Evolutionary conservation across 345 rosid genomes (phyloP), one percentile per base, ranked within the genome.

Genomic region (Theobroma cacao): DNA sequence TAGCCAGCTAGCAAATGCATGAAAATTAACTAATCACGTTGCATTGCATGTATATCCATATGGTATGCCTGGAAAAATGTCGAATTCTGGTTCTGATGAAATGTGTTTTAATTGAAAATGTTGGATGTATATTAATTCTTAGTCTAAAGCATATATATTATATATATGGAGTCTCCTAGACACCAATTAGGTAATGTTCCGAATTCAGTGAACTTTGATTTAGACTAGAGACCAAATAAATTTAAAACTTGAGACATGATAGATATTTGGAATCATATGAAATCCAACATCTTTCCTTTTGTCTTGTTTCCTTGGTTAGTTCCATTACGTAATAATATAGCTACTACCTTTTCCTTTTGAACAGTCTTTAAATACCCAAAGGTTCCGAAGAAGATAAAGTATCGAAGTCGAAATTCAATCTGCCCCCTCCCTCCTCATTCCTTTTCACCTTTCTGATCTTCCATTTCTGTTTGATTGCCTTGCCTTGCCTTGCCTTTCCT

Each of bases 281-380:
- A 75, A 78, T 61, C 33, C 14, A 80, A 78, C 80, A 11, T 17
- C 65, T 82, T 61, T 17, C 78, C 53, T 75, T 38, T 75, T 72
- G 80, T 72, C 47, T 22, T 68, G 50, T 40, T 66, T 22, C 45
- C 47, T 11, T 12, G 48, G 17, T 60, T 60, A 24, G 11, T 1
- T 60, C 60, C 24, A 24, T 56, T 24, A 58, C 10, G 15, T 2
- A n/a, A 55, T 24, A 10, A 4, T 47, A 22, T 12, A 1, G 7
- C 70, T 36, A 63, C 12, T 62, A 14, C 20, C 34, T 41, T 7
- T 47, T 18, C 17, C 55, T 18, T 43, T 69, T 52, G 33, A 15
- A 47, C 28, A 48, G 24, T 20, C 77, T 64, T 59, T 84, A 71
- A 53, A 78, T 68, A 73, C 61, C 40, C 63, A 50, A n/a, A 45